Percentiles rank a stretch among this genome's conserved stretches.
phyloP scores from a whole-genome alignment of 2,329 filamentous ascomycete species.

The Biscogniauxia marginata region DNA sequence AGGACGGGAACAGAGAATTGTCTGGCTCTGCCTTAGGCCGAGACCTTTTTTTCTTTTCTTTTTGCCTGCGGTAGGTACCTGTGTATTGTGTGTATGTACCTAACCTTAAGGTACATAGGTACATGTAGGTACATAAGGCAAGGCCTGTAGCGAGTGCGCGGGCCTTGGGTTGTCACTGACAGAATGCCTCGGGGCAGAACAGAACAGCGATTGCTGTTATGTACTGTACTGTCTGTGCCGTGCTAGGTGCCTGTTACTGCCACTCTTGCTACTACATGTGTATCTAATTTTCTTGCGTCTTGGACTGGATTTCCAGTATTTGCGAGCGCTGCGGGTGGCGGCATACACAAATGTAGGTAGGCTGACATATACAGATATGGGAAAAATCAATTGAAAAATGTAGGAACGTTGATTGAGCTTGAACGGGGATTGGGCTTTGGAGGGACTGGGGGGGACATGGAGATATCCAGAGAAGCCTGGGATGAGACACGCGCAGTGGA shows the following conservation, averaged over 20 bases:
- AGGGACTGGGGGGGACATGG: conserved; percentile 14
- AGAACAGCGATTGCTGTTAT: no score
- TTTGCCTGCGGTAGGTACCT: not conserved
- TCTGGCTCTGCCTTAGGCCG: not conserved
- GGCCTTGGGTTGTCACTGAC: no score
- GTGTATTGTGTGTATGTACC: no score
- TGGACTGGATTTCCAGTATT: not conserved
- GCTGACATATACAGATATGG: not conserved
- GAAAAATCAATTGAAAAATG: not conserved
- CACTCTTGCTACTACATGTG: not conserved
- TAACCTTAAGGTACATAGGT: no score
- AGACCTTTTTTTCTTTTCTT: not conserved
- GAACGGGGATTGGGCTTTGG: conserved; percentile 8
- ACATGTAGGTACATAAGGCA: no score
- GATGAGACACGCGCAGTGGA: conserved; percentile 20
- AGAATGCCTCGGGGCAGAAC: no score
- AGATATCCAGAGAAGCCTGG: conserved; percentile 20
- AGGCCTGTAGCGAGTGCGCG: no score
- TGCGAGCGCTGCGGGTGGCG: not conserved
- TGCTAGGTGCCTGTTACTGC: not conserved
- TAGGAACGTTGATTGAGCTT: not conserved
- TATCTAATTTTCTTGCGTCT: not conserved
- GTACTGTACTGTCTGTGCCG: no score
- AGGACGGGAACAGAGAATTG: not conserved
- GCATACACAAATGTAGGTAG: not conserved